Evolutionary conservation across 2,329 filamentous ascomycete genomes (phyloP).

Genomic region (Colletotrichum neosansevieriae): DNA sequence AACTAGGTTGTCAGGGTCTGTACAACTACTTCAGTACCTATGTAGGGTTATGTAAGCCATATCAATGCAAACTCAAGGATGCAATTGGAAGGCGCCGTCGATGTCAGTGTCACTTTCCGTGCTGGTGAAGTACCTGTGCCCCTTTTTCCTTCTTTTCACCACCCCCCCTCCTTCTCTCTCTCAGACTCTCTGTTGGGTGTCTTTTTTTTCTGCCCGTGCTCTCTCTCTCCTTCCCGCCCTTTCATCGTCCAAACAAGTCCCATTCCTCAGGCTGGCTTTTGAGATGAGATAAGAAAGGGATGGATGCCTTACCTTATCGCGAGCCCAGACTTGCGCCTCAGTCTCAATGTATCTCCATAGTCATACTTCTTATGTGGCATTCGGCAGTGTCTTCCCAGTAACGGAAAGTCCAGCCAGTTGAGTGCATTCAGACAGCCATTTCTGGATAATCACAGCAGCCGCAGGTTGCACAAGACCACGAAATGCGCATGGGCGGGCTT

Average conservation of each 20-base stretch:
- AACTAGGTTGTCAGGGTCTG: background rate
- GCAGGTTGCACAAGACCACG: background rate
- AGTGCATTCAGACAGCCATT: background rate
- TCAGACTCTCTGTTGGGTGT: too few relatives aligned
- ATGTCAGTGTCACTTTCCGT: conserved; percentile 13
- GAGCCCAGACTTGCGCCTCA: background rate
- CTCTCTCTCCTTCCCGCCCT: background rate
- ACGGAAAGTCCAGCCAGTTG: background rate
- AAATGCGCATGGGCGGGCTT: background rate
- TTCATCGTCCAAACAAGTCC: background rate
- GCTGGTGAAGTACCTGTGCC: too few relatives aligned
- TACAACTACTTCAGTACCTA: too few relatives aligned
- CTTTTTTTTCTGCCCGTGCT: background rate
- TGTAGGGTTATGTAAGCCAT: conserved; percentile 24
- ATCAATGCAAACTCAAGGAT: conserved; percentile 8
- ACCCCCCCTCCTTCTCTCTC: too few relatives aligned
- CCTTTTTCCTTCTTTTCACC: too few relatives aligned
- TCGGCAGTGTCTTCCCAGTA: background rate
- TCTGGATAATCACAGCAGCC: background rate
- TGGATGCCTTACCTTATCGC: background rate
- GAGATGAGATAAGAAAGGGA: too few relatives aligned
- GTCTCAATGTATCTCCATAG: background rate
- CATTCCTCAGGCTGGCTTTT: background rate
- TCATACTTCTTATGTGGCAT: background rate
- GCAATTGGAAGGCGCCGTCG: background rate